Evolutionary conservation across 1,284 basidiomycete genomes (phyloP).

Genomic region (Trichosporon faecale): DNA sequence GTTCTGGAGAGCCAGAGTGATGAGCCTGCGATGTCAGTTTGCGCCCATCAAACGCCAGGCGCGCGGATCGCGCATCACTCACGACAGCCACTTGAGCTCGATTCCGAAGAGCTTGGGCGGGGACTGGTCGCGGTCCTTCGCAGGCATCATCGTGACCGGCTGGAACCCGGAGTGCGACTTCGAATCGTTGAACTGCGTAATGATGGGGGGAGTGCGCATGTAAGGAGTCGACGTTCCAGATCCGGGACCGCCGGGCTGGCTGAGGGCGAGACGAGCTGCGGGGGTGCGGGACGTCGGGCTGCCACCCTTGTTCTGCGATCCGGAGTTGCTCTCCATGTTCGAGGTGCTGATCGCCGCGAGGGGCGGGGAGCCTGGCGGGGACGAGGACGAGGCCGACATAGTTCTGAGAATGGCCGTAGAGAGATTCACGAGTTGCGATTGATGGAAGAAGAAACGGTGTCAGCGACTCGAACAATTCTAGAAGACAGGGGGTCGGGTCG

Average conservation of each 20-base stretch:
- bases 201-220: constrained; percentile 18
- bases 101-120: constrained; percentile 44
- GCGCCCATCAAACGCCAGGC: background rate
- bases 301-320: background rate
- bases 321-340: background rate
- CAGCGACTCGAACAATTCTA: background rate
- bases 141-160: constrained; percentile 12
- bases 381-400: constrained; percentile 7
- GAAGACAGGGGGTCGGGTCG: background rate
- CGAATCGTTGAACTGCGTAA: background rate
- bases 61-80: constrained; percentile 18
- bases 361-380: constrained; percentile 1
- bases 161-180: constrained; percentile 8
- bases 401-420: background rate
- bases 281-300: background rate
- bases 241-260: background rate
- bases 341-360: constrained; percentile 6
- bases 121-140: constrained; percentile 23
- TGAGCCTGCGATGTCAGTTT: constrained; percentile 58
- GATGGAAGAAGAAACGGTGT: background rate
- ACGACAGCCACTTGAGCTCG: constrained; percentile 51
- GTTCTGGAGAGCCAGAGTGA: constrained; percentile 91
- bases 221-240: background rate
- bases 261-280: background rate
- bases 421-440: background rate